Conservation (phyloP, 768 basidiomycete genomes). For the Xerocomellus dryophilus region DNA sequence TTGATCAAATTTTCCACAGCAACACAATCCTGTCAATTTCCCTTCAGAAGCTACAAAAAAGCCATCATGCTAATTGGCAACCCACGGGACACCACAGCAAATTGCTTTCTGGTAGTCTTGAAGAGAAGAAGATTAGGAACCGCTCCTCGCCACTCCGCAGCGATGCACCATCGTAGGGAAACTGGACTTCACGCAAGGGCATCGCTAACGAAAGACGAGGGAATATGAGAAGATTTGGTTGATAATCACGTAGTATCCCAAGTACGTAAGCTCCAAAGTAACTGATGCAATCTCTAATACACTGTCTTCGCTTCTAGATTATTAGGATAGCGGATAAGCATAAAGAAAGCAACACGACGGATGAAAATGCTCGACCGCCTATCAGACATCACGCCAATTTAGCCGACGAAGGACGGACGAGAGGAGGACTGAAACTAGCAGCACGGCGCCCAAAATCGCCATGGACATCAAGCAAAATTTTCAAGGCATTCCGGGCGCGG, state of each 20-base stretch:
- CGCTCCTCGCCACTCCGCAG: constrained; percentile 44
- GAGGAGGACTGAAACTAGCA: constrained; percentile 32
- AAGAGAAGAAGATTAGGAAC: constrained; percentile 71
- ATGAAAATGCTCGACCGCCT: neutral
- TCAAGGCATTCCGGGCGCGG: constrained; percentile 91
- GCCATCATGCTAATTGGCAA: constrained; percentile 5
- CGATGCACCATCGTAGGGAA: constrained; percentile 34
- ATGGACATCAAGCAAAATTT: constrained; percentile 85
- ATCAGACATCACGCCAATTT: constrained; percentile 17
- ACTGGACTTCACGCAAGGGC: constrained; percentile 46
- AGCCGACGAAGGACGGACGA: constrained; percentile 18
- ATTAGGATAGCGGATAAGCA: constrained; percentile 22
- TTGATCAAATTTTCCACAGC: constrained; percentile 56
- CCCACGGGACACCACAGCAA: constrained; percentile 69
- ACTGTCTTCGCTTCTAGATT: constrained; percentile 11
- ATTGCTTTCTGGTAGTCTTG: constrained; percentile 48
- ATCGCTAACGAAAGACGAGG: constrained; percentile 31
- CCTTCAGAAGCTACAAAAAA: constrained; percentile 6
- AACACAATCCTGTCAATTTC: constrained; percentile 56
- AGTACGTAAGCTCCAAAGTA: constrained; percentile 3
- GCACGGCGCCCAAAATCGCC: constrained; percentile 79
- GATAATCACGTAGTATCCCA: neutral
- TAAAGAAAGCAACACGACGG: neutral
- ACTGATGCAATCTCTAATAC: constrained; percentile 6
- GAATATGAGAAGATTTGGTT: neutral